Evolutionary conservation across 2,329 filamentous ascomycete species (phyloP).

Genomic region (Pyricularia grisea): DNA sequence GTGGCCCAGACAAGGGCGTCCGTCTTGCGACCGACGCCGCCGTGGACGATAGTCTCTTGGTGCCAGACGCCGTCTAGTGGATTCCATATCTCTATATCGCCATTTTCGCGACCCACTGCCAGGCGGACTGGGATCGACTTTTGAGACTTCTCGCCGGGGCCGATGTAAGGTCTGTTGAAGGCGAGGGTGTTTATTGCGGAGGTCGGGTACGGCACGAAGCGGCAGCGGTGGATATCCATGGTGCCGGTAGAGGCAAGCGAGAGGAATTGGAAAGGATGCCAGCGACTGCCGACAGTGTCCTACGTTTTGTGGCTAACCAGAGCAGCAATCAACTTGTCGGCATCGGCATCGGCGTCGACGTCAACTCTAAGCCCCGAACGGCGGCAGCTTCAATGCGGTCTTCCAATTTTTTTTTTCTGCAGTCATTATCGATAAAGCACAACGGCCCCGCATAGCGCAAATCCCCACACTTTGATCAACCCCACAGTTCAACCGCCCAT

Average conservation of each 20-base stretch:
- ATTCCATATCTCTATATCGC: constrained; percentile 98
- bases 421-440: background rate
- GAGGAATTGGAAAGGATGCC: background rate
- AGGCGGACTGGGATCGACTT: constrained; percentile 59
- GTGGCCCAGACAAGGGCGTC: constrained; percentile 90
- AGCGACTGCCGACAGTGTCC: background rate
- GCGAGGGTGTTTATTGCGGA: constrained; percentile 90
- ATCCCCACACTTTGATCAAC: background rate
- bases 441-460: background rate
- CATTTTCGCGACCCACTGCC: constrained; percentile 85
- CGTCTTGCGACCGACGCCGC: constrained; percentile 76
- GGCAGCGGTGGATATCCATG: constrained; percentile 96
- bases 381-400: background rate
- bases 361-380: background rate
- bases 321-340: background rate
- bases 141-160: constrained; percentile 33
- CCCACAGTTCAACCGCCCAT: background rate
- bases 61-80: constrained; percentile 74
- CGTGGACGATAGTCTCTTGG: constrained; percentile 78
- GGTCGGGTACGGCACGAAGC: constrained; percentile 87
- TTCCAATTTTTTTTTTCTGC: background rate
- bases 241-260: background rate
- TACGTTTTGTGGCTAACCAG: background rate
- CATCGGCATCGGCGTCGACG: background rate
- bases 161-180: constrained; percentile 66